Base-by-base conservation (phyloP, 2,329 filamentous ascomycete genomes). In the Stagonosporopsis vannaccii region DNA sequence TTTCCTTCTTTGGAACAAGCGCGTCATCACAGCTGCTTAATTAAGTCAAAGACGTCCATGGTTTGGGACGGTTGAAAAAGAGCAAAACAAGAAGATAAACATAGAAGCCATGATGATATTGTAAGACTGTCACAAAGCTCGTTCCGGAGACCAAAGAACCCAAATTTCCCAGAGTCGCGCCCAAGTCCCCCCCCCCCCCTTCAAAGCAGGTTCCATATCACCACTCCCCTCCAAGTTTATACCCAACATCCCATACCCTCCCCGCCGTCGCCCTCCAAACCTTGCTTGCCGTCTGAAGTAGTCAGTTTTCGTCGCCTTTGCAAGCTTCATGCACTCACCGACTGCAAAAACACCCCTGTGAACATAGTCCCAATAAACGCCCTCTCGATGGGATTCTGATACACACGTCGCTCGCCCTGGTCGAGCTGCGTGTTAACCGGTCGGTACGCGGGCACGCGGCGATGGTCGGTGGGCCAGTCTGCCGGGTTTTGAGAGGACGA, bases 211-310 rank as follows among this genome's bases (percentile, higher is more conserved):
- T n/a, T n/a, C n/a, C n/a, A n/a, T n/a, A 30, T 68, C 52, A 81
- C 67, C 75, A 82, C 67, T 86, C 84, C 12, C 84, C 84, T 11
- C 85, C 84, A 53, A 86, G 71, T 28, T 80, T 77, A 62, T 84
- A 84, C 28, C 76, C 76, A 46, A 85, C 69, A 56, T 81, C 75
- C 64, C 82, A 82, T 9, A 84, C 56, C 56, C 69, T 80, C 0
- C 83, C 83, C 2, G 78, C 74, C 0, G 83, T 85, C 5, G 69
- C 70, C n/a, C 79, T 70, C 84, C 84, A 86, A 1, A 81, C 51
- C 37, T 80, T 75, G 3, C 78, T 75, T 7, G 71, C 66, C 48
- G 78, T 71, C 76, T 80, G 49, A 44, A 11, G 54, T n/a, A 47
- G 42, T 41, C 13, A 51, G 26, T 33, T 22, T 12, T 12, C 43